Conservation (phyloP, 2,329 filamentous ascomycete species). For the Fusarium beomiforme region DNA sequence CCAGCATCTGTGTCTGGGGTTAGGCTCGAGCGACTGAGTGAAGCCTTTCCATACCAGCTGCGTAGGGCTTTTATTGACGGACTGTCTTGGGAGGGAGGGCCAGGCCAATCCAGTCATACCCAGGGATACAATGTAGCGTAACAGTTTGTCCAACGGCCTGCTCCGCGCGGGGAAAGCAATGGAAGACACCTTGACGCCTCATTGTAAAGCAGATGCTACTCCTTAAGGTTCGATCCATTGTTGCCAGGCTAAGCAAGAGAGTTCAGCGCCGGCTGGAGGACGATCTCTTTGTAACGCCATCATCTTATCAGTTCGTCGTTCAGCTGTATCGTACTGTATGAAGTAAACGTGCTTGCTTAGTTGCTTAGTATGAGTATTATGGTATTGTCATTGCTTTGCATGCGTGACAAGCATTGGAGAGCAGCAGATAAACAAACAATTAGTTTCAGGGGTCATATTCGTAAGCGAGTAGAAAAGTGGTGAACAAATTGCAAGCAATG, state of each 20-base stretch:
- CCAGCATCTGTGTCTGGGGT: slow-evolving; percentile 12
- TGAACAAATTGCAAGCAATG: slow-evolving; percentile 2
- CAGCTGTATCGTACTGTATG: not conserved
- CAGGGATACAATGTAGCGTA: not conserved
- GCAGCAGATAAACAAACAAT: slow-evolving; percentile 4
- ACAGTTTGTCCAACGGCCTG: slow-evolving; percentile 18
- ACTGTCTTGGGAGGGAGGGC: slow-evolving; percentile 4
- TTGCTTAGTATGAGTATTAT: not conserved
- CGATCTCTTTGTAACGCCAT: slow-evolving; percentile 15
- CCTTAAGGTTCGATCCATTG: slow-evolving; percentile 33
- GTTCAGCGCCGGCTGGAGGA: slow-evolving; percentile 32
- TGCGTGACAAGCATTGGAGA: not conserved
- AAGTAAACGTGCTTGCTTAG: not conserved
- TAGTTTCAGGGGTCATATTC: not conserved
- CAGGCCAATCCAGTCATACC: slow-evolving; percentile 3
- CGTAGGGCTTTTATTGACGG: not conserved
- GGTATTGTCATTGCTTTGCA: slow-evolving; percentile 1
- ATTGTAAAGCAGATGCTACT: slow-evolving; percentile 21
- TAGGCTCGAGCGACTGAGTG: not conserved
- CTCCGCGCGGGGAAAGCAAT: slow-evolving; percentile 22
- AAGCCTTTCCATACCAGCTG: slow-evolving; percentile 16
- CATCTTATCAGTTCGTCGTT: slow-evolving; percentile 4
- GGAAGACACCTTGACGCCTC: slow-evolving; percentile 12
- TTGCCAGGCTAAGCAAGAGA: slow-evolving; percentile 30
- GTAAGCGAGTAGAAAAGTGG: not conserved